Evolutionary conservation across 768 basidiomycete species (phyloP), one percentile per base, ranked within the genome.

Genomic region (Trametes cingulata): DNA sequence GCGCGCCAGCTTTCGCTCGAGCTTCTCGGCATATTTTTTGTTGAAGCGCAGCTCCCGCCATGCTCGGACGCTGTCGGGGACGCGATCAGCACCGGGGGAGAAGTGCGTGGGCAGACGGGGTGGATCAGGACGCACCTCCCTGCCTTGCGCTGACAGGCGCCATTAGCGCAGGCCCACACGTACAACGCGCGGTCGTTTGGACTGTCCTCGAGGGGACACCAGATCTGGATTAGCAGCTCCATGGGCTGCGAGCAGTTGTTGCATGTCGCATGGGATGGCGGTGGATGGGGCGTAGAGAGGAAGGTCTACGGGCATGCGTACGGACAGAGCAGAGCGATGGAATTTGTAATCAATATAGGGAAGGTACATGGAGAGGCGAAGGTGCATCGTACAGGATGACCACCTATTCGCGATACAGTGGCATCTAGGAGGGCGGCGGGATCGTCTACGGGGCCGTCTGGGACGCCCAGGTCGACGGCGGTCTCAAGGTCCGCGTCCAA

Each of bases 181-280:
- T 94, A 95, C 47, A 95, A 75, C 3, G 86, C 89, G 52, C 94
- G 82, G 68, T 96, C 93, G 81, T 88, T 86, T 6, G 88, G 83
- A 66, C 91, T 95, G 37, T 87, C 78, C 68, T 94, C 89, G 65
- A 95, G 85, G 0, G 94, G 94, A 72, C 91, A 94, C 90, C 91
- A 95, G 67, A 96, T 80, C 69, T 95, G 93, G 12, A 91, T 80
- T 37, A 95, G 80, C 20, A 96, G 80, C 64, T 91, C 86, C 91
- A 89, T 93, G 0, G 88, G 83, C 19, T 77, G 73, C 10, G 79
- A 77, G 75, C 93, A 96, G 51, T 80, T 74, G 70, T 82, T 84
- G 82, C 93, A 95, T 51, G 79, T 75, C 6, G 86, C 87, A 24
- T 85, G 85, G 64, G 85, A 73, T 22, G 84, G 69, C 10, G 87